These are phyloP conservation scores for Plasmodium malariae DNA, from an alignment of 169 alveolate species.

Conservation along the genomic window DNA sequence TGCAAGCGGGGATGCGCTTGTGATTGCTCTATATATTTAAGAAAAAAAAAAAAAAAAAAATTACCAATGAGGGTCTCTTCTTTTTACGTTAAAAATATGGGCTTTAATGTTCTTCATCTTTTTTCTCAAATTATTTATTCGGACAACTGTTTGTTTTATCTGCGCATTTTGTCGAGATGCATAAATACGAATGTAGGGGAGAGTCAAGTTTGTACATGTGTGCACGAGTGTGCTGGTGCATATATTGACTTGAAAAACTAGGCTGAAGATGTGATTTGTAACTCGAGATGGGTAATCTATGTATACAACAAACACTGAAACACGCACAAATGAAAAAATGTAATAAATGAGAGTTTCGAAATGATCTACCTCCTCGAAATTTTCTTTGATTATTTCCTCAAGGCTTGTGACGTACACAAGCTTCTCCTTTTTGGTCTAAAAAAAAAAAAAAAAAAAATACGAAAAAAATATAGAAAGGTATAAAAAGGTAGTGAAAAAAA, in stretches of 20 bases:
- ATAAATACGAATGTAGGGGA: too few species aligned
- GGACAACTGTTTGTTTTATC: slow-evolving; percentile 44
- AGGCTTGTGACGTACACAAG: slow-evolving; percentile 26
- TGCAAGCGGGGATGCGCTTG: too few species aligned
- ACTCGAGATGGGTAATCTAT: too few species aligned
- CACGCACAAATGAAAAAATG: neutral
- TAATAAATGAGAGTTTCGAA: neutral
- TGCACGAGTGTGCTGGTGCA: too few species aligned
- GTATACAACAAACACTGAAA: too few species aligned
- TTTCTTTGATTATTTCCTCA: slow-evolving; percentile 55
- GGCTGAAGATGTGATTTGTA: too few species aligned
- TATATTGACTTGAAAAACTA: too few species aligned
- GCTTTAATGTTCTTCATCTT: slow-evolving; percentile 48
- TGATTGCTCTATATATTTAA: too few species aligned
- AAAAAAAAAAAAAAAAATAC: neutral
- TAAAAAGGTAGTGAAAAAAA: neutral
- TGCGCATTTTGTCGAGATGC: too few species aligned
- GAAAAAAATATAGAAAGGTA: neutral
- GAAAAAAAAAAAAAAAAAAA: slow-evolving; percentile 5
- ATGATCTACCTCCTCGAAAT: slow-evolving; percentile 42
- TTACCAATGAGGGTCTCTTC: slow-evolving; percentile 53
- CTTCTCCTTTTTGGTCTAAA: slow-evolving; percentile 44
- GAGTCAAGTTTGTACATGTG: neutral
- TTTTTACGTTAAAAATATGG: slow-evolving; percentile 24
- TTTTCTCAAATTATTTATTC: slow-evolving; percentile 42